These are phyloP conservation scores for Brassica cretica DNA, from an alignment of 345 rosid genomes.

Conservation along the genomic window DNA sequence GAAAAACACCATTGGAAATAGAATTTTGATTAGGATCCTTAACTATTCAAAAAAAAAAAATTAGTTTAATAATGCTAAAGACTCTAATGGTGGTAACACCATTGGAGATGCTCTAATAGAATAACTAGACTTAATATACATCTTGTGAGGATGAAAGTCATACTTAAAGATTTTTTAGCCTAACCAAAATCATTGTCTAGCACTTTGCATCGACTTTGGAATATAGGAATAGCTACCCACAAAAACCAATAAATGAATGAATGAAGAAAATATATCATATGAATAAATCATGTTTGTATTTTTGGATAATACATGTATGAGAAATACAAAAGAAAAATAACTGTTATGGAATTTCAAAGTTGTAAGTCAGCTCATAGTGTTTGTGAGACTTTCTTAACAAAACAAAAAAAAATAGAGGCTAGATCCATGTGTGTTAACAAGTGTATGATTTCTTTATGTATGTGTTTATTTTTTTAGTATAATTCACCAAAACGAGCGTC, in stretches of 20 bases:
- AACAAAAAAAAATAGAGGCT: neutral
- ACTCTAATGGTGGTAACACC: no score
- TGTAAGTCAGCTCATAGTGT: neutral
- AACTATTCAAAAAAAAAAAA: no score
- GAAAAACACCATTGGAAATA: no score
- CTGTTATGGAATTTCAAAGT: neutral
- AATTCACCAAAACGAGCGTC: conserved; percentile 31
- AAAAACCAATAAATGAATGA: no score
- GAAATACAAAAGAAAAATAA: neutral
- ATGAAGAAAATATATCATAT: neutral
- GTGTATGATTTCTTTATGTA: neutral
- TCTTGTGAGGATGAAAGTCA: neutral
- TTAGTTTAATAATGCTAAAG: no score
- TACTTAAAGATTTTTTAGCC: neutral
- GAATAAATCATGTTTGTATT: neutral
- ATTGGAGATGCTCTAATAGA: no score
- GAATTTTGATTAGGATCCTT: no score
- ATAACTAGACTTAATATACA: neutral
- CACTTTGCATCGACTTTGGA: neutral
- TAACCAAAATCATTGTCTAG: neutral
- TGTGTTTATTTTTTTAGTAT: neutral
- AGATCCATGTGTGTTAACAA: neutral
- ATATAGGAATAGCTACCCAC: neutral
- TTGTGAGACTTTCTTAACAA: neutral
- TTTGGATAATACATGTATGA: neutral